These are phyloP conservation scores for Colletotrichum sp. DNA, from an alignment of 2,329 filamentous ascomycete species.

Conservation along the genomic window DNA sequence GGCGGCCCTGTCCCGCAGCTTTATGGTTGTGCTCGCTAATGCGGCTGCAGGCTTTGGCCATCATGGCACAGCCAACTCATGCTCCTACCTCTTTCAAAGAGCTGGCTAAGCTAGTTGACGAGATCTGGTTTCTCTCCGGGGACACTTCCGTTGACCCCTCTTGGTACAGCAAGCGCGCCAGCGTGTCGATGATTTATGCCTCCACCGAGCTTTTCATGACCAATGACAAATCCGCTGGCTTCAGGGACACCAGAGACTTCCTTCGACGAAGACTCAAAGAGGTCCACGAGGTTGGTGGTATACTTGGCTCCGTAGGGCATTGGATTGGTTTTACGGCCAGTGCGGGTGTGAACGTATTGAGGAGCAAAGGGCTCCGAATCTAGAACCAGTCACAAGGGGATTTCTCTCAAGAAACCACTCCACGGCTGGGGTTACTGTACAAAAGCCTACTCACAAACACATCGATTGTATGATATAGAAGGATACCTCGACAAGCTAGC, in stretches of 20 bases:
- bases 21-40: neutral
- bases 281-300: constrained; percentile 64
- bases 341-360: constrained; percentile 79
- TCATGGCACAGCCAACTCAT: constrained; percentile 87
- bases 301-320: constrained; percentile 68
- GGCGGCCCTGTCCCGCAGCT: neutral
- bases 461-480: neutral
- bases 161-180: constrained; percentile 78
- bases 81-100: constrained; percentile 79
- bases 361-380: constrained; percentile 87
- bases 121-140: constrained; percentile 88
- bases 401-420: neutral
- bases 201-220: constrained; percentile 93
- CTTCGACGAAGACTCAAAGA: constrained; percentile 78
- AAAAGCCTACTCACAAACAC: neutral
- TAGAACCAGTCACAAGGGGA: constrained; percentile 43
- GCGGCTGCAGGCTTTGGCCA: constrained; percentile 72
- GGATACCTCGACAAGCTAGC: neutral
- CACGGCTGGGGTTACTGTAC: neutral
- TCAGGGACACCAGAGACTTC: constrained; percentile 79
- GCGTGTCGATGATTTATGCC: constrained; percentile 65
- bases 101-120: constrained; percentile 82
- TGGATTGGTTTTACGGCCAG: constrained; percentile 85
- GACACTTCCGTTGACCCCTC: constrained; percentile 81
- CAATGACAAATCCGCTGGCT: constrained; percentile 77